Evolutionary conservation across 176 grass and related monocot species (phyloP).

Genomic region (Calamus simplicifolius): DNA sequence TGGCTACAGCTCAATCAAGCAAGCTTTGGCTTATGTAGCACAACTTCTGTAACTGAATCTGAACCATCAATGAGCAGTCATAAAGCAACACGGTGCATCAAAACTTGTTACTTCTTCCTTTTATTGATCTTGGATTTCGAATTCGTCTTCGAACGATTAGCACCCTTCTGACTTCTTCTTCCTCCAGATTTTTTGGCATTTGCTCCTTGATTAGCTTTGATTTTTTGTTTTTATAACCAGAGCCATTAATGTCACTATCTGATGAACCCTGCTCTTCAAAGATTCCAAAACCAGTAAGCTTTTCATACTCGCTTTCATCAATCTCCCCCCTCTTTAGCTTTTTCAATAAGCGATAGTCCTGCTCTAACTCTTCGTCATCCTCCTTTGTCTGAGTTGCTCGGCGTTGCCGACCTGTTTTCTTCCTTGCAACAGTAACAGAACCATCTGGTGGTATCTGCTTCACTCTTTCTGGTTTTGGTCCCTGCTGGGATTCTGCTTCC

Average conservation of each 20-base stretch:
- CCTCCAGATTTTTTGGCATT: constrained; percentile 5
- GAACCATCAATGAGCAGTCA: no score
- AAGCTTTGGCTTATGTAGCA: no score
- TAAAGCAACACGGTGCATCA: no score
- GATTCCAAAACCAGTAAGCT: constrained; percentile 60
- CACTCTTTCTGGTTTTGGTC: constrained; percentile 33
- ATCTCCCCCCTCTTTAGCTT: constrained; percentile 78
- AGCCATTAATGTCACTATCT: constrained; percentile 1
- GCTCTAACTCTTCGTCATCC: constrained; percentile 70
- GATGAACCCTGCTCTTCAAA: constrained; percentile 29
- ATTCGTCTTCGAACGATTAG: background rate
- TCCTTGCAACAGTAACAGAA: constrained; percentile 38
- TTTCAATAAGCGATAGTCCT: constrained; percentile 75
- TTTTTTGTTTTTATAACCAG: constrained; percentile 23
- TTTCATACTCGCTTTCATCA: constrained; percentile 76
- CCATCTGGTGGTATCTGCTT: constrained; percentile 33
- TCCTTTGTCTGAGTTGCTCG: constrained; percentile 71
- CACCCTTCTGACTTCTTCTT: background rate
- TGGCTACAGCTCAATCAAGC: no score
- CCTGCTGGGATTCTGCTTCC: constrained; percentile 39
- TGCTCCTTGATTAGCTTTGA: constrained; percentile 43
- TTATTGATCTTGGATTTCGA: background rate
- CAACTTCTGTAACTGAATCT: no score
- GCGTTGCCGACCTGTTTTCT: constrained; percentile 78
- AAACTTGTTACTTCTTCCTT: background rate